phyloP scores from a whole-genome alignment of 305 asterid species.

The Caryopteris hybrid region DNA sequence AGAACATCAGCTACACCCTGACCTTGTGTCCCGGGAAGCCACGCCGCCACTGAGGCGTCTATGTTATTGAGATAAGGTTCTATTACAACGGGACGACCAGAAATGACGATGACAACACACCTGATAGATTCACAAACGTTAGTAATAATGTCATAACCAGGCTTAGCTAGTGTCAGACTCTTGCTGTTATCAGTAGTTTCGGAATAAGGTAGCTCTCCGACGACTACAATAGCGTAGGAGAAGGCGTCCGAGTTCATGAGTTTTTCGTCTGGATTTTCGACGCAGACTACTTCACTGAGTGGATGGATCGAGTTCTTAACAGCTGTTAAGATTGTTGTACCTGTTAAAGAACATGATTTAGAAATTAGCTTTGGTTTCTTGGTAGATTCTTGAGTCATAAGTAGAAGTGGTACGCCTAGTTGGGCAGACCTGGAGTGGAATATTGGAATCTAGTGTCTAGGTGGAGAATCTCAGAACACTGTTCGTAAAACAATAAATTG shows the following conservation, averaged over 20 bases:
- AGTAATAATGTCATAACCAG: constrained; percentile 33
- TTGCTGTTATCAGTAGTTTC: constrained; percentile 42
- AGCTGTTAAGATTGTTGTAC: constrained; percentile 56
- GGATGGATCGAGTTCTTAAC: constrained; percentile 45
- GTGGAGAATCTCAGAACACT: not conserved
- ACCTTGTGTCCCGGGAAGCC: constrained; percentile 77
- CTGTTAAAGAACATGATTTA: constrained; percentile 7
- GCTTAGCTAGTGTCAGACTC: constrained; percentile 32
- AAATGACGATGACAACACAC: constrained; percentile 54
- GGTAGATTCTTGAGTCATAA: no score
- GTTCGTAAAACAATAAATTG: no score
- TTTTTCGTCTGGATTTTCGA: constrained; percentile 28
- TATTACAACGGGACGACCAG: constrained; percentile 65
- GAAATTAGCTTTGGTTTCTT: no score
- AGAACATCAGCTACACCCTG: constrained; percentile 69
- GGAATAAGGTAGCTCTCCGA: constrained; percentile 58
- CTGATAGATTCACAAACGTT: constrained; percentile 41
- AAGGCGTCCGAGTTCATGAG: constrained; percentile 36
- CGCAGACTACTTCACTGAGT: constrained; percentile 35
- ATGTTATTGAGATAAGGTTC: constrained; percentile 49
- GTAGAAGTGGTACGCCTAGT: no score
- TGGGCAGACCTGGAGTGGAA: not conserved
- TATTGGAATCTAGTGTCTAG: not conserved
- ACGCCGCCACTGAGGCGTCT: constrained; percentile 69
- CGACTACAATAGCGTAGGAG: constrained; percentile 51